Conservation (phyloP, 768 basidiomycete genomes). For the Termitomyces sp. region DNA sequence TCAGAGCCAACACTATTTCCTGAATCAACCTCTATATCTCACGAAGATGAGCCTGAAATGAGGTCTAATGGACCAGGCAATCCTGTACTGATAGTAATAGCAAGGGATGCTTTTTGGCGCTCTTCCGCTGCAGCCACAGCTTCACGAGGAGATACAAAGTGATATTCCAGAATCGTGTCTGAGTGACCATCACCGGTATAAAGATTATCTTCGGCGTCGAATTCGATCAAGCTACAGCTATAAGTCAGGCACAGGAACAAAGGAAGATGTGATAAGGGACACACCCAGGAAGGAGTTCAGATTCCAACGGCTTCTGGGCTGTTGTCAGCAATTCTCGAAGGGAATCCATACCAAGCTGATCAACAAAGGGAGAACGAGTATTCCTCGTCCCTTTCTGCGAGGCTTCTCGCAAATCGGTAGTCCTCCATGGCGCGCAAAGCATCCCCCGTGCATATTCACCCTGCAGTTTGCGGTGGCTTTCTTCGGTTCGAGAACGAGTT, state of each 20-base stretch:
- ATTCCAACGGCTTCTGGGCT: slow-evolving; percentile 2
- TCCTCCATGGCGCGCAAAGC: slow-evolving; percentile 29
- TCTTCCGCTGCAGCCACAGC: background rate
- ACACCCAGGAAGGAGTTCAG: background rate
- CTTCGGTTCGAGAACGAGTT: slow-evolving; percentile 27
- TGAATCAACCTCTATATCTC: background rate
- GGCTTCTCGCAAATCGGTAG: slow-evolving; percentile 31
- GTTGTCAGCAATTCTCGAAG: slow-evolving; percentile 34
- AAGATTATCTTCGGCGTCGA: background rate
- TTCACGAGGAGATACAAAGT: background rate
- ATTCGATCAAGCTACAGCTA: background rate
- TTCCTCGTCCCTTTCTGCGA: slow-evolving; percentile 32
- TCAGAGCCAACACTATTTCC: background rate
- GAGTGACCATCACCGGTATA: background rate
- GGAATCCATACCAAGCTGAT: slow-evolving; percentile 36
- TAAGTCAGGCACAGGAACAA: background rate
- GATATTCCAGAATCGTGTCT: background rate
- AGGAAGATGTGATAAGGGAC: background rate
- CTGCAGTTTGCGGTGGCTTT: slow-evolving; percentile 33
- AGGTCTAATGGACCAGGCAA: slow-evolving; percentile 9
- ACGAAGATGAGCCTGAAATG: background rate
- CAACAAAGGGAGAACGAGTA: slow-evolving; percentile 24
- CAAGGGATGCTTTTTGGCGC: slow-evolving; percentile 1
- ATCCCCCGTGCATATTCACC: slow-evolving; percentile 24
- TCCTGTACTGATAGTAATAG: slow-evolving; percentile 2